phyloP scores from a whole-genome alignment of 495 filamentous ascomycete genomes.

The Penicillium dipodomyicola region DNA sequence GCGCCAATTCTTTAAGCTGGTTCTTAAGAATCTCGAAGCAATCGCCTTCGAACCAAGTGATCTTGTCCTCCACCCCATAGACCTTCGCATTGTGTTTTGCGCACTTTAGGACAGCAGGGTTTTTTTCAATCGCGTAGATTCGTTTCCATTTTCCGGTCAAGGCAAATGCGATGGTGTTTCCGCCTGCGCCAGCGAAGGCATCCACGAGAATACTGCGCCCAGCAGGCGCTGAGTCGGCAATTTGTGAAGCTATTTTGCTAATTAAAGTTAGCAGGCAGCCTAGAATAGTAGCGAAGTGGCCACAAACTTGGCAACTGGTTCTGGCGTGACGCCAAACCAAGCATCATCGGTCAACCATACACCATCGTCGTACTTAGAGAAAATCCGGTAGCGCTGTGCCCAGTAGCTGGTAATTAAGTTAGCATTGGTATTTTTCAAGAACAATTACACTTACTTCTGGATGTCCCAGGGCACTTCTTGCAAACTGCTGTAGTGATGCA shows the following conservation, averaged over 20 bases:
- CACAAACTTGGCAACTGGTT: constrained; percentile 75
- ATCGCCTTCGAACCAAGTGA: constrained; percentile 82
- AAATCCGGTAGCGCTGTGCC: constrained; percentile 80
- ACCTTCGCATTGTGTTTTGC: constrained; percentile 89
- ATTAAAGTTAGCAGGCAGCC: neutral
- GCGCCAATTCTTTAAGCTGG: constrained; percentile 47
- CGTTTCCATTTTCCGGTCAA: constrained; percentile 69
- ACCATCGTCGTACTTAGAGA: constrained; percentile 76
- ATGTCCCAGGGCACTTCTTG: constrained; percentile 70
- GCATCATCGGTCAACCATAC: constrained; percentile 87
- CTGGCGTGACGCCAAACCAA: constrained; percentile 96
- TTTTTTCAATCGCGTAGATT: constrained; percentile 84
- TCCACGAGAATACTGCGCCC: constrained; percentile 67
- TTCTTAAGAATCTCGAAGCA: constrained; percentile 64
- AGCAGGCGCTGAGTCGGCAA: constrained; percentile 52
- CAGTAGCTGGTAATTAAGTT: constrained; percentile 65
- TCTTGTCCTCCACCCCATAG: constrained; percentile 76
- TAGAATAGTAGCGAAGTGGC: neutral
- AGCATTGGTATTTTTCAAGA: constrained; percentile 7
- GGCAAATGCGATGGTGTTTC: constrained; percentile 94
- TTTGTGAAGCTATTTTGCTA: constrained; percentile 77
- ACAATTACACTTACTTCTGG: constrained; percentile 57
- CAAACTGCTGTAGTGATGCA: constrained; percentile 62
- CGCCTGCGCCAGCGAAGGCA: constrained; percentile 86
- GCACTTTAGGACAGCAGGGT: constrained; percentile 72